Evolutionary conservation across 106 monocot genomes (phyloP).

Genomic region (Allium sativum): DNA sequence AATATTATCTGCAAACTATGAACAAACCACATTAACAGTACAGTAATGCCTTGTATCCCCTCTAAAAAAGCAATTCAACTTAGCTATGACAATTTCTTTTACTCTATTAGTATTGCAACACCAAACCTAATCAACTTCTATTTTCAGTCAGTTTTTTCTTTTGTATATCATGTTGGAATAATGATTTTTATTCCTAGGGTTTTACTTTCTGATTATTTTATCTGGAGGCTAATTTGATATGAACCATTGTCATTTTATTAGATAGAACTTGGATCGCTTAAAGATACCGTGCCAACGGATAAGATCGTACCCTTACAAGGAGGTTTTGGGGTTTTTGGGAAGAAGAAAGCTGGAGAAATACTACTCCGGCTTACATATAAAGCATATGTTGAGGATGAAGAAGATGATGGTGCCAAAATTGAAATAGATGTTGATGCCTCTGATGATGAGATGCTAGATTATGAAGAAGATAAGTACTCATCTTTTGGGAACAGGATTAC

Average conservation of each 20-base stretch:
- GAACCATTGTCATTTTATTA: constrained; percentile 6
- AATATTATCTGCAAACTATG: no score
- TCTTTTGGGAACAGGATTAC: constrained; percentile 16
- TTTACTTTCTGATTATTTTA: not conserved
- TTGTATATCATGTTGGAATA: not conserved
- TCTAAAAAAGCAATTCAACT: no score
- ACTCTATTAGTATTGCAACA: no score
- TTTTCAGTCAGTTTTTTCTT: not conserved
- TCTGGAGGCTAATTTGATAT: not conserved
- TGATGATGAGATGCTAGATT: constrained; percentile 35
- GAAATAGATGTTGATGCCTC: constrained; percentile 46
- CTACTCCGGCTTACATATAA: constrained; percentile 66
- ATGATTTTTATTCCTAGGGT: no score
- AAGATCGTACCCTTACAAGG: constrained; percentile 42
- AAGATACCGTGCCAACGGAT: constrained; percentile 69
- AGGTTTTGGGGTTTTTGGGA: constrained; percentile 36
- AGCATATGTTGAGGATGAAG: constrained; percentile 71
- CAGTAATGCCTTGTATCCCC: no score
- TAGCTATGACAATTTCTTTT: no score
- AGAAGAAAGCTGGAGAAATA: constrained; percentile 38
- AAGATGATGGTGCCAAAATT: constrained; percentile 27
- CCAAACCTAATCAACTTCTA: no score
- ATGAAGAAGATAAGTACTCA: constrained; percentile 10
- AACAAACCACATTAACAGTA: no score
- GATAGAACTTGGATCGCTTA: constrained; percentile 57